Percentiles rank a stretch among this genome's conserved stretches.
Conservation (phyloP, 345 rosid species). For the Gossypioides kirkii region DNA sequence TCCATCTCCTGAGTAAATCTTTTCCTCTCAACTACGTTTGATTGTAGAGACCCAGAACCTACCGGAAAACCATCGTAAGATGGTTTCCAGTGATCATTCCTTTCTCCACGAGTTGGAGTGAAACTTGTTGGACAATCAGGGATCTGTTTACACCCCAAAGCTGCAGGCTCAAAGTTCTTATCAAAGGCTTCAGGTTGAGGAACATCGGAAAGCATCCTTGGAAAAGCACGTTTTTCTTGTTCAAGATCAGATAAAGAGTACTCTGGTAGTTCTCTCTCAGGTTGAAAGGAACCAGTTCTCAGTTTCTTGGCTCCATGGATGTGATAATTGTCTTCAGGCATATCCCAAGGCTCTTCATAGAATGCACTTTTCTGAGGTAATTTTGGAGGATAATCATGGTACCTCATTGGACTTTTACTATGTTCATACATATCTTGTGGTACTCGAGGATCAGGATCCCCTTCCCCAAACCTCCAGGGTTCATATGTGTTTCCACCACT, state of each 20-base stretch:
- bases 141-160: slow-evolving; percentile 44
- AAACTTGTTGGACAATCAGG: slow-evolving; percentile 31
- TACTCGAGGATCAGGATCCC: slow-evolving; percentile 29
- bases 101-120: slow-evolving; percentile 39
- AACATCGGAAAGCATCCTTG: slow-evolving; percentile 47
- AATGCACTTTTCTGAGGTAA: slow-evolving; percentile 35
- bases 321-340: slow-evolving; percentile 57
- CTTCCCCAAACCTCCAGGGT: slow-evolving; percentile 34
- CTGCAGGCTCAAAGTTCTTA: slow-evolving; percentile 36
- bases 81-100: slow-evolving; percentile 38
- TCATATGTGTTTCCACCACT: slow-evolving; percentile 48
- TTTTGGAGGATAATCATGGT: slow-evolving; percentile 42
- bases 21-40: slow-evolving; percentile 48
- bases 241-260: slow-evolving; percentile 53
- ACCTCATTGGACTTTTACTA: slow-evolving; percentile 54
- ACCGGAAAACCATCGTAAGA: slow-evolving; percentile 44
- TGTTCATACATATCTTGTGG: slow-evolving; percentile 47
- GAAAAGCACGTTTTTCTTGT: slow-evolving; percentile 43
- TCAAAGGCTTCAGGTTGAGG: slow-evolving; percentile 45
- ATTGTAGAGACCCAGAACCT: slow-evolving; percentile 40
- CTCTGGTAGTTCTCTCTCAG: slow-evolving; percentile 65
- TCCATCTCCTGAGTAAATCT: slow-evolving; percentile 50
- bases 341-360: slow-evolving; percentile 73
- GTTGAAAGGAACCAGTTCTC: slow-evolving; percentile 55
- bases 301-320: slow-evolving; percentile 59